phyloP scores from a whole-genome alignment of 1,284 basidiomycete genomes.

The Trametes polyzona region DNA sequence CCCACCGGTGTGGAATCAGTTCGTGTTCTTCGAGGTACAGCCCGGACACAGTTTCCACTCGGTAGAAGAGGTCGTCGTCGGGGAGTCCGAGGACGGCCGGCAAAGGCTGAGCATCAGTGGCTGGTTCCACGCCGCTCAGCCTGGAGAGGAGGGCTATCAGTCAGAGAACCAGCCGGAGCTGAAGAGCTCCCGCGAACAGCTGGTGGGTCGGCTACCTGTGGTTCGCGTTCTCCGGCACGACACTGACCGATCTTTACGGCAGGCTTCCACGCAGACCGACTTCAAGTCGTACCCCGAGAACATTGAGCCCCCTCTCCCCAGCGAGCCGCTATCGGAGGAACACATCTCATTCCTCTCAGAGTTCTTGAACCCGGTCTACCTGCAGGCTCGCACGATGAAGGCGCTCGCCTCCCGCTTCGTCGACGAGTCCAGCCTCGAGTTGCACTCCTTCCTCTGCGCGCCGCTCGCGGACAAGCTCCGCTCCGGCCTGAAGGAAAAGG shows the following conservation, averaged over 20 bases:
- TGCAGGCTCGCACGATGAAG: conserved; percentile 81
- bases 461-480: conserved; percentile 73
- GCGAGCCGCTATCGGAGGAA: conserved; percentile 58
- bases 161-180: conserved; percentile 47
- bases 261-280: conserved; percentile 66
- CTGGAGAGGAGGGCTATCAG: conserved; percentile 88
- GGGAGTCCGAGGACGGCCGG: conserved; percentile 65
- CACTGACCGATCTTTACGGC: neutral
- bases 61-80: conserved; percentile 95
- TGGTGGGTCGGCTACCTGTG: conserved; percentile 52
- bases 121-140: conserved; percentile 94
- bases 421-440: conserved; percentile 87
- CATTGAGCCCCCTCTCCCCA: conserved; percentile 50
- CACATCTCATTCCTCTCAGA: conserved; percentile 74
- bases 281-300: conserved; percentile 61
- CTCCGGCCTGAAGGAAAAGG: conserved; percentile 63
- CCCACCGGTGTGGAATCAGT: conserved; percentile 93
- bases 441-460: conserved; percentile 83
- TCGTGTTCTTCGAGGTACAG: conserved; percentile 93
- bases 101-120: conserved; percentile 90
- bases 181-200: conserved; percentile 80
- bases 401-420: conserved; percentile 84
- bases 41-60: conserved; percentile 95
- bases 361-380: conserved; percentile 92
- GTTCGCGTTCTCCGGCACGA: neutral